Conservation (phyloP, 768 basidiomycete species). For the Aureoboletus auriporus region DNA sequence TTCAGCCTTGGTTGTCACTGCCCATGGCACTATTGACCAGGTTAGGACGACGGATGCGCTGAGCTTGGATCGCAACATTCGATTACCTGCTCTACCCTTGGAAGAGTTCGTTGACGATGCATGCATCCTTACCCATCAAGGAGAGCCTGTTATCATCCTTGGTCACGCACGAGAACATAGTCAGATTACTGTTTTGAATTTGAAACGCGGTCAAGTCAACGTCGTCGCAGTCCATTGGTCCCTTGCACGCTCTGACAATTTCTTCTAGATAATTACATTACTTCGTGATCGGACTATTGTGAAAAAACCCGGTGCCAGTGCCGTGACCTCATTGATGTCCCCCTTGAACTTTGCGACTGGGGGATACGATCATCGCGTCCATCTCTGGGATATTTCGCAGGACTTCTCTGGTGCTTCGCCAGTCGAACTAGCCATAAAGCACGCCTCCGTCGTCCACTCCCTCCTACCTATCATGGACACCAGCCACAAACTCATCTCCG, state of each 20-base stretch:
- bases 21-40: conserved; percentile 35
- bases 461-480: conserved; percentile 42
- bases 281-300: conserved; percentile 29
- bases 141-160: conserved; percentile 29
- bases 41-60: conserved; percentile 17
- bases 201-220: conserved; percentile 22
- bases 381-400: conserved; percentile 41
- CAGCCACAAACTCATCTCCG: conserved; percentile 43
- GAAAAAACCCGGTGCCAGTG: conserved; percentile 41
- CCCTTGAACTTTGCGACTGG: conserved; percentile 44
- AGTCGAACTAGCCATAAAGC: conserved; percentile 36
- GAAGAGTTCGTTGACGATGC: conserved; percentile 41
- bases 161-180: conserved; percentile 37
- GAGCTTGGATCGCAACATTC: conserved; percentile 15
- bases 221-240: not conserved
- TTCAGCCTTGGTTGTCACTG: conserved; percentile 32
- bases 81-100: conserved; percentile 16
- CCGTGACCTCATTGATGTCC: conserved; percentile 38
- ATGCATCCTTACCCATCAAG: conserved; percentile 31
- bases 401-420: conserved; percentile 31
- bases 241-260: conserved; percentile 1
- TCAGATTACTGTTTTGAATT: conserved; percentile 28
- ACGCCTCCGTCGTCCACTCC: conserved; percentile 40
- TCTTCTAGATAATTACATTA: conserved; percentile 13
- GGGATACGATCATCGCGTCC: conserved; percentile 46